These are phyloP conservation scores for Scheffersomyces cryptocercus DNA, from an alignment of 1,139 yeast genomes.

Conservation along the genomic window DNA sequence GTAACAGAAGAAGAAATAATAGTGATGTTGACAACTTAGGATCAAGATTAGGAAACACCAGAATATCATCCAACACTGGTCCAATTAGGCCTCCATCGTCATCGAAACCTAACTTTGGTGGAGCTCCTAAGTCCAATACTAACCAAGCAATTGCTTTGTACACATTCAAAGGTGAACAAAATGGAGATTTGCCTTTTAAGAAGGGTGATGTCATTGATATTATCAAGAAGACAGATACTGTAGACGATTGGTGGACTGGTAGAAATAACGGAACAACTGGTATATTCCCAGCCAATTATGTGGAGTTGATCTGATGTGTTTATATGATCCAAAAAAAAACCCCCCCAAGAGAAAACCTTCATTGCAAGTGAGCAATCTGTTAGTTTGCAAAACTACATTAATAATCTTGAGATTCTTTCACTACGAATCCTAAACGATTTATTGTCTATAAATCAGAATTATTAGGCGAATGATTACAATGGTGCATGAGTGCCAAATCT, in stretches of 20 bases:
- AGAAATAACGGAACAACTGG: conserved; percentile 80
- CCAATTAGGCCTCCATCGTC: conserved; percentile 42
- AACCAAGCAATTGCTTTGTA: conserved; percentile 89
- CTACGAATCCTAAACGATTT: too few species aligned
- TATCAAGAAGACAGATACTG: conserved; percentile 78
- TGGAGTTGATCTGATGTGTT: conserved; percentile 61
- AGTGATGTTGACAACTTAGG: conserved; percentile 39
- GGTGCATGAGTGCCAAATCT: too few species aligned
- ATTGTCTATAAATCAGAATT: too few species aligned
- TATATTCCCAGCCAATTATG: conserved; percentile 96
- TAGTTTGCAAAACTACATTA: too few species aligned
- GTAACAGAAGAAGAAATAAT: conserved; percentile 30
- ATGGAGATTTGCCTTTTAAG: conserved; percentile 86
- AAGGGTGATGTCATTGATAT: conserved; percentile 96
- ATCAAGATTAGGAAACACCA: conserved; percentile 31
- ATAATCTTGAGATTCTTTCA: too few species aligned
- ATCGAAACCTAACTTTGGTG: conserved; percentile 57
- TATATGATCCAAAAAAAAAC: too few species aligned
- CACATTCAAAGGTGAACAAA: conserved; percentile 86
- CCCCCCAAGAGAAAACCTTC: too few species aligned
- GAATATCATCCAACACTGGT: conserved; percentile 25
- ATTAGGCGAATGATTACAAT: too few species aligned
- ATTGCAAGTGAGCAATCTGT: too few species aligned
- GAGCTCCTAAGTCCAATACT: conserved; percentile 43
- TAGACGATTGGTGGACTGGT: conserved; percentile 99